phyloP scores from a whole-genome alignment of 2,329 filamentous ascomycete species.

The Aspergillus pseudoglaucus region DNA sequence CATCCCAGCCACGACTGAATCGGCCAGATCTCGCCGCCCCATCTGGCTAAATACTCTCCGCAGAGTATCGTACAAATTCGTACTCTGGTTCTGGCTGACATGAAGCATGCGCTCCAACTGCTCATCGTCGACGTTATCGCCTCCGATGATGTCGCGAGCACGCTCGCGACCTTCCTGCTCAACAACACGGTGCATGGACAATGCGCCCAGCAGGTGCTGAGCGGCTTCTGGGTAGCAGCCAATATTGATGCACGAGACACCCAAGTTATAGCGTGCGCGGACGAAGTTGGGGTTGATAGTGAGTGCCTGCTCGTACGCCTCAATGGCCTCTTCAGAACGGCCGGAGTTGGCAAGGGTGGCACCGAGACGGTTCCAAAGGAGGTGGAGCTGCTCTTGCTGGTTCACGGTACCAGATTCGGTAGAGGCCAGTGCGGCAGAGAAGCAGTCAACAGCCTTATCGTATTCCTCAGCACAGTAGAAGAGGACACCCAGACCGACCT shows the following conservation, averaged over 20 bases:
- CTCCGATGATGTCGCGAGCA: slow-evolving; percentile 71
- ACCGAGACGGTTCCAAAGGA: slow-evolving; percentile 95
- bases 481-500: slow-evolving; percentile 90
- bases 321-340: slow-evolving; percentile 89
- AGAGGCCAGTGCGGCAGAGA: slow-evolving; percentile 80
- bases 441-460: slow-evolving; percentile 97
- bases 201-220: slow-evolving; percentile 80
- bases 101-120: slow-evolving; percentile 80
- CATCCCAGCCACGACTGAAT: slow-evolving; percentile 81
- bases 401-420: slow-evolving; percentile 80
- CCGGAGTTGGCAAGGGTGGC: slow-evolving; percentile 94
- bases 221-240: slow-evolving; percentile 91
- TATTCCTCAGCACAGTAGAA: slow-evolving; percentile 98
- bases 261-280: slow-evolving; percentile 90
- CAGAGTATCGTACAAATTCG: slow-evolving; percentile 91
- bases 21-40: slow-evolving; percentile 79
- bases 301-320: slow-evolving; percentile 89
- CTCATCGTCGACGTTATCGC: slow-evolving; percentile 55
- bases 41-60: slow-evolving; percentile 94
- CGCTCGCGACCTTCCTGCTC: slow-evolving; percentile 78
- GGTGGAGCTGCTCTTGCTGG: slow-evolving; percentile 76
- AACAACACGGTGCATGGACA: slow-evolving; percentile 92
- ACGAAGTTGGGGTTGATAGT: slow-evolving; percentile 93
- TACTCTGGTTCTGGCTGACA: slow-evolving; percentile 78
- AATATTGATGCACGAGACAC: slow-evolving; percentile 95